A percentile compares a stretch with the other conserved stretches of the same genome.
These are phyloP conservation scores for Acer negundo DNA, from an alignment of 345 rosid genomes.

Conservation along the genomic window DNA sequence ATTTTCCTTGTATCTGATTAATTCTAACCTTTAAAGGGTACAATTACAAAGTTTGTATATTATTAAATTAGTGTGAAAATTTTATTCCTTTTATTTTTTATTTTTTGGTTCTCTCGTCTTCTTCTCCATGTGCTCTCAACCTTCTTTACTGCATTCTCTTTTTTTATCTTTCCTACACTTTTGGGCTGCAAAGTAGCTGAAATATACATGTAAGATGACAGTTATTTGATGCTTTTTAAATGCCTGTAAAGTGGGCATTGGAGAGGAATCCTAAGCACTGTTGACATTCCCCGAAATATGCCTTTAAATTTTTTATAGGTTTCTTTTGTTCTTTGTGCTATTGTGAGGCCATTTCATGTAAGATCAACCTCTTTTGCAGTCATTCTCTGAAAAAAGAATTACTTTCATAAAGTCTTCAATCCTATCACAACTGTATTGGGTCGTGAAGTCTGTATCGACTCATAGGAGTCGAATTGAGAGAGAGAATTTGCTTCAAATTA, in stretches of 20 bases:
- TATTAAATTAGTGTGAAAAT: not conserved
- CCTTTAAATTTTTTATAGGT: not conserved
- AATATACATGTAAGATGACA: not conserved
- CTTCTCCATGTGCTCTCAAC: not conserved
- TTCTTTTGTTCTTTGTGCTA: not conserved
- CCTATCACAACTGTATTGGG: not conserved
- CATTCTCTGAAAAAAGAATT: no score
- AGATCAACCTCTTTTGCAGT: not conserved
- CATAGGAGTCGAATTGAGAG: no score
- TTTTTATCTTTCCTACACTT: not conserved
- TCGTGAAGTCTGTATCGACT: no score
- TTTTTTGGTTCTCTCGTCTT: not conserved
- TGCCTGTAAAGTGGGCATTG: slow-evolving; percentile 3
- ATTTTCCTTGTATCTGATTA: not conserved
- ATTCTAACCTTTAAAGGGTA: not conserved
- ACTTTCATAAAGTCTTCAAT: not conserved
- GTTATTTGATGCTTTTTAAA: not conserved
- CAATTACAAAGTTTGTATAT: not conserved
- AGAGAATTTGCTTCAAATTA: no score
- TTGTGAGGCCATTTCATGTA: not conserved
- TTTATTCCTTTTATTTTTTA: not conserved
- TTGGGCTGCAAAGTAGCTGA: not conserved
- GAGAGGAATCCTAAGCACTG: slow-evolving; percentile 2
- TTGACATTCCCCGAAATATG: not conserved
- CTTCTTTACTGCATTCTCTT: not conserved